Evolutionary conservation across 192 early-diverging fungal species (phyloP), one percentile per base, ranked within the genome.

Genomic region (Backusella liffmaniae): DNA sequence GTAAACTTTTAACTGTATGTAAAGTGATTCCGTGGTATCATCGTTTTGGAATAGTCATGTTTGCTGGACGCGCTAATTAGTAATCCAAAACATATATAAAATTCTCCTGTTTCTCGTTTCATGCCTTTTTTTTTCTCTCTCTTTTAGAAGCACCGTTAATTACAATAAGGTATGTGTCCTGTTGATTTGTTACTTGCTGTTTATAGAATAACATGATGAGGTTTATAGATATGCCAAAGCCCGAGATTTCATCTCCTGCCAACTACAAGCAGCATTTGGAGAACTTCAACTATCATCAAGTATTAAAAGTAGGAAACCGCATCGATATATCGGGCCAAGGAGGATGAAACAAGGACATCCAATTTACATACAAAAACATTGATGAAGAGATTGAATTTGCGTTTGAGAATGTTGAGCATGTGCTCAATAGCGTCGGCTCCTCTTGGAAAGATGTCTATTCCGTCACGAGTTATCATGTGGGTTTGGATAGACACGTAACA

Each of bases 281-380:
- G 12, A 71, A 71, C 16, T 71, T 30, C 41, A 41, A 41, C 4
- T 71, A 71, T 13, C 21, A 71, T 18, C 70, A 71, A 49, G 70
- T 49, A 49, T 18, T 71, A 12, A n/a, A 71, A 46, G 70, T 71
- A 30, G 70, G 70, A 46, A 71, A 71, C 29, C 0, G 70, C 16
- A 71, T 71, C 42, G 42, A 71, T 46, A 71, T 71, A 5, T 71
- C 70, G 6, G 70, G 70, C 12, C 70, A 71, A 71, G 70, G 70
- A 23, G 42, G 70, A 49, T 71, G 70, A 44, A 39, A 49, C 21
- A 71, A 71, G 5, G 42, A 49, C 16, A 49, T 71, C 39, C 42
- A 71, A 10, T 71, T 71, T 30, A 71, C 42, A 46, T 71, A 71
- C 67, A 46, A 71, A 7, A 49, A 29, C 5, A 23, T 71, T 6